phyloP scores from a whole-genome alignment of 768 basidiomycete species.

The Tephrocybe rancida region DNA sequence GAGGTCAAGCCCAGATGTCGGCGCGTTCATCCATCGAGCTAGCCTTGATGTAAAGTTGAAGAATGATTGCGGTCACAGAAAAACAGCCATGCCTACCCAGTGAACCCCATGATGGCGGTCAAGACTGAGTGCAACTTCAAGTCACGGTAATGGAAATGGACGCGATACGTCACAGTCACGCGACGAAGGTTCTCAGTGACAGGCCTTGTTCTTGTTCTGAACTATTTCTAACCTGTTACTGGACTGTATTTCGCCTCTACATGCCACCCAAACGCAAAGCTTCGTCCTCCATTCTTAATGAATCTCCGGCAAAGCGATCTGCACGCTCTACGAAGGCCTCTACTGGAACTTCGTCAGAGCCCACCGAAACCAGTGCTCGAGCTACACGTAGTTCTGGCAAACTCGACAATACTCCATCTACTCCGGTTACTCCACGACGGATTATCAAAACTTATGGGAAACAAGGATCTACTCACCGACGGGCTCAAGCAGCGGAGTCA shows the following conservation, averaged over 20 bases:
- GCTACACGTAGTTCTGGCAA: constrained; percentile 4
- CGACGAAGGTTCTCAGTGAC: no score
- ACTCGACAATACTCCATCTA: not conserved
- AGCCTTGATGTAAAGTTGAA: constrained; percentile 43
- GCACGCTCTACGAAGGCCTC: constrained; percentile 22
- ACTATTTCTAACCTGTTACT: no score
- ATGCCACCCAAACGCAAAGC: constrained; percentile 53
- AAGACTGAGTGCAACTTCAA: not conserved
- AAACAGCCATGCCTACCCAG: constrained; percentile 43
- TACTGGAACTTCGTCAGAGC: not conserved
- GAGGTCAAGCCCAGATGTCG: constrained; percentile 66
- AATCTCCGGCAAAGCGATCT: constrained; percentile 34
- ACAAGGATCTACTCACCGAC: not conserved
- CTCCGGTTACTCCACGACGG: constrained; percentile 8
- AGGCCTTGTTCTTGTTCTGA: constrained; percentile 2
- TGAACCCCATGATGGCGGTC: constrained; percentile 54
- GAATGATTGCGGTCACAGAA: constrained; percentile 1
- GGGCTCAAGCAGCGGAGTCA: not conserved
- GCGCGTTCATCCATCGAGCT: constrained; percentile 85
- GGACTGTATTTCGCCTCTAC: not conserved
- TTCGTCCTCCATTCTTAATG: constrained; percentile 19
- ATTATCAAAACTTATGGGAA: constrained; percentile 12
- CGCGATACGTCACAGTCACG: constrained; percentile 22
- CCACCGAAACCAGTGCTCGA: not conserved
- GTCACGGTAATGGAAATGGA: no score